Base-by-base conservation (phyloP, 2,329 filamentous ascomycete species). In the Ceratocystis ficicola region DNA sequence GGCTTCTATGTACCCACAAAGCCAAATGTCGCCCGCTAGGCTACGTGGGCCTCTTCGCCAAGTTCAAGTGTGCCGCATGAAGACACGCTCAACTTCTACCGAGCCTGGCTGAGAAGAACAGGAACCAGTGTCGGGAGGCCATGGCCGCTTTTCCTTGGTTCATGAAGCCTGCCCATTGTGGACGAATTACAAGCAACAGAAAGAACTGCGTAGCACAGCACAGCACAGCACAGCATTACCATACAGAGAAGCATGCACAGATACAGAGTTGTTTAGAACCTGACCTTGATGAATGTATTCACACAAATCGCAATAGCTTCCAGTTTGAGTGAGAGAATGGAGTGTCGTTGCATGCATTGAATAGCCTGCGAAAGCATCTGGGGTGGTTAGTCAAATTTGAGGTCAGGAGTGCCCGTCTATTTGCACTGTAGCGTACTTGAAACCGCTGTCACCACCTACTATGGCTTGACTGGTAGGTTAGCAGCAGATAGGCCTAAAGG, bases 201-300 rank as follows among this genome's bases (percentile, higher is more conserved):
- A 59, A 59, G 55, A 59, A 59, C 36, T 41, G 36, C 12, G 36
- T 41, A 41, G 36, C 36, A 41, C 36, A 41, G 36, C 36, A 41
- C 36, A 41, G 36, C 36, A 41, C 8, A 41, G 36, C 10, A 41
- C 28, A 59, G 55, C 30, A 36, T 30, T 32, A 59, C n/a, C 55
- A 59, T 30, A n/a, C 55, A 36, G 17, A 59, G 25, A 36, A 59
- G 28, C 55, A 59, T 59, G 36, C 55, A 59, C 30, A 59, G 55
- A 59, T 59, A 36, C 55, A 59, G 55, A 59, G 30, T 36, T 59
- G 28, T 59, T 30, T 59, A 59, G 55, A 59, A 32, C 32, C 32
- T 59, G 30, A 20, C 55, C 55, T 59, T 36, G 30, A 5, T 17
- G 28, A 32, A 59, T 59, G 30, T 59, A 59, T 59, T 20, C 28